Base-by-base conservation (phyloP, 495 filamentous ascomycete species). In the Penicillium odoratum region DNA sequence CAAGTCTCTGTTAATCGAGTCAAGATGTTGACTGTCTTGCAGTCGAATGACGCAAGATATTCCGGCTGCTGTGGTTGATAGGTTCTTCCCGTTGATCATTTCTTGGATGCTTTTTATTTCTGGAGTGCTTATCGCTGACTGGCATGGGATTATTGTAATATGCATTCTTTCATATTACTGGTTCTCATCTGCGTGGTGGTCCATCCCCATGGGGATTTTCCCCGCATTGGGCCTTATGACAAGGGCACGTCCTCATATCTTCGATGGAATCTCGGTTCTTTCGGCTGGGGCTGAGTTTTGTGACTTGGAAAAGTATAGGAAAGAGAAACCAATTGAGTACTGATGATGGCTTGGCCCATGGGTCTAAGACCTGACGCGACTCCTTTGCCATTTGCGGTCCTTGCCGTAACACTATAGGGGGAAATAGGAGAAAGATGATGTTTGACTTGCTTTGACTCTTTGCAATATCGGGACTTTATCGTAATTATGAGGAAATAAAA, bases 181-280 rank as follows among this genome's bases (percentile, higher is more conserved):
- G 55, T 34, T 31, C 61, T 15, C 34, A 53, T 58, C 54, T 54
- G 54, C 55, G 36, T 60, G 45, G 49, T 58, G 60, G 34, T 48
- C 63, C 59, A 56, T 36, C 53, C 53, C 56, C 47, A 55, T 57
- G 53, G 45, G 29, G 36, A 55, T 36, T 21, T 16, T 47, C 57
- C 53, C 55, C 55, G 40, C 55, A 46, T 55, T 51, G 43, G 56
- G 10, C 33, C 56, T 38, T 42, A 54, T 60, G 50, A 58, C 47
- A 54, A 47, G 47, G 28, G 44, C 34, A 25, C 29, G 30, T 45
- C 46, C 25, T 40, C 31, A 16, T 10, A 21, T 4, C 48, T 26
- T n/a, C 26, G 18, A 47, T 45, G 53, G 31, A 28, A 30, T n/a
- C 33, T 57, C 52, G 42, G 48, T 18, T 55, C 18, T 16, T 52